Evolutionary conservation across 176 grass and related monocot species (phyloP).

Genomic region (Juncus inflexus): DNA sequence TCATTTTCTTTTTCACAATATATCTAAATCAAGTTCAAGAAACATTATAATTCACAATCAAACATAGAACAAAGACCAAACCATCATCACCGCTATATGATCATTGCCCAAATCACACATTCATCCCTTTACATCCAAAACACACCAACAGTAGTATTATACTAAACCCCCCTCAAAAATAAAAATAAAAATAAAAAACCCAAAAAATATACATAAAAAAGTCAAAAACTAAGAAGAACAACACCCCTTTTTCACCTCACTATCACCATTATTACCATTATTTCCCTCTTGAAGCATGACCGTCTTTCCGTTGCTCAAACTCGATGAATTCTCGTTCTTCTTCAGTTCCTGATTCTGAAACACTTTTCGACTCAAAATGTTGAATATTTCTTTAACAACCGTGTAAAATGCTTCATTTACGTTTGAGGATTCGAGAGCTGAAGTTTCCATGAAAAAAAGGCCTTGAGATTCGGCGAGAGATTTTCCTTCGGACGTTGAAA

Average conservation of each 20-base stretch:
- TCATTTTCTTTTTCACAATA: too few species aligned
- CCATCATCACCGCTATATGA: too few species aligned
- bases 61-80: too few species aligned
- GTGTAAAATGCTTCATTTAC: slow-evolving; percentile 66
- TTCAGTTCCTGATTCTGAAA: slow-evolving; percentile 77
- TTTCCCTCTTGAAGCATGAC: slow-evolving; percentile 45
- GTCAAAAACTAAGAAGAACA: slow-evolving; percentile 58
- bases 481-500: slow-evolving; percentile 67
- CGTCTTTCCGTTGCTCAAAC: slow-evolving; percentile 46
- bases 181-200: neutral
- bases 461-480: slow-evolving; percentile 54
- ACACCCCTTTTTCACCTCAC: slow-evolving; percentile 47
- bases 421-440: slow-evolving; percentile 72
- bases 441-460: slow-evolving; percentile 92
- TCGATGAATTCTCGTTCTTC: slow-evolving; percentile 48
- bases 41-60: too few species aligned
- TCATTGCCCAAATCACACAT: too few species aligned
- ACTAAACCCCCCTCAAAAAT: slow-evolving; percentile 22
- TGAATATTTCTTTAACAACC: slow-evolving; percentile 79
- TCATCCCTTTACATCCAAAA: too few species aligned
- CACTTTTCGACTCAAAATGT: slow-evolving; percentile 80
- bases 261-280: slow-evolving; percentile 28
- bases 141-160: slow-evolving; percentile 19
- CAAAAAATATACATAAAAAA: neutral
- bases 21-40: too few species aligned